These are phyloP conservation scores for Pyrenopolyporus hunteri DNA, from an alignment of 495 filamentous ascomycete species.

Conservation along the genomic window DNA sequence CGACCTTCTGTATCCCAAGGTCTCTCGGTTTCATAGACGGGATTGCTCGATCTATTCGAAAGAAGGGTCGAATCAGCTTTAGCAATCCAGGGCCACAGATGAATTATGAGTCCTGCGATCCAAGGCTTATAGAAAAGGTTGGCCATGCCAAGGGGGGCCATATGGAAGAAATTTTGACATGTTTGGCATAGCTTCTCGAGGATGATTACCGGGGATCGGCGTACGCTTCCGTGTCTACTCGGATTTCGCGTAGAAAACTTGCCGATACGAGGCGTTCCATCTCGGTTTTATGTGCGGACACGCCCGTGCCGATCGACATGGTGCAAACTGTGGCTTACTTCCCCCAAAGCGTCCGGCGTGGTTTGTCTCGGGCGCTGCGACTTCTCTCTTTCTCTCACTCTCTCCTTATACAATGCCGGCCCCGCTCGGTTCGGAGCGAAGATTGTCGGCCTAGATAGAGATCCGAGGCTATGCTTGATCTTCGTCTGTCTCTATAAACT, in stretches of 20 bases:
- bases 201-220: conserved; percentile 1
- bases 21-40: conserved; percentile 5
- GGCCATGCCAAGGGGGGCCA: conserved; percentile 13
- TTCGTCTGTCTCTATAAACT: conserved; percentile 5
- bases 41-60: conserved; percentile 1
- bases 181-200: conserved; percentile 16
- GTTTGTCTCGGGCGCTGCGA: not conserved
- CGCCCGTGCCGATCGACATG: conserved; percentile 3
- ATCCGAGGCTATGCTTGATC: conserved; percentile 1
- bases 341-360: too few species aligned
- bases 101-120: conserved; percentile 6
- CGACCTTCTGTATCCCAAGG: too few species aligned
- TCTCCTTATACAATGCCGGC: conserved; percentile 4
- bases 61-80: conserved; percentile 5
- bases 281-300: not conserved
- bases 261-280: not conserved
- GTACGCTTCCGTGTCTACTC: conserved; percentile 2
- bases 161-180: conserved; percentile 15
- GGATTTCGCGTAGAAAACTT: conserved; percentile 6
- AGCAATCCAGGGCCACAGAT: not conserved
- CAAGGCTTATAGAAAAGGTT: not conserved
- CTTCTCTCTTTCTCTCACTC: conserved; percentile 7
- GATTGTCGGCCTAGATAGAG: conserved; percentile 14
- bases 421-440: conserved; percentile 12
- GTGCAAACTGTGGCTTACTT: conserved; percentile 18